Base-by-base conservation (phyloP, 176 grass and related monocot genomes). In the Otatea glauca region DNA sequence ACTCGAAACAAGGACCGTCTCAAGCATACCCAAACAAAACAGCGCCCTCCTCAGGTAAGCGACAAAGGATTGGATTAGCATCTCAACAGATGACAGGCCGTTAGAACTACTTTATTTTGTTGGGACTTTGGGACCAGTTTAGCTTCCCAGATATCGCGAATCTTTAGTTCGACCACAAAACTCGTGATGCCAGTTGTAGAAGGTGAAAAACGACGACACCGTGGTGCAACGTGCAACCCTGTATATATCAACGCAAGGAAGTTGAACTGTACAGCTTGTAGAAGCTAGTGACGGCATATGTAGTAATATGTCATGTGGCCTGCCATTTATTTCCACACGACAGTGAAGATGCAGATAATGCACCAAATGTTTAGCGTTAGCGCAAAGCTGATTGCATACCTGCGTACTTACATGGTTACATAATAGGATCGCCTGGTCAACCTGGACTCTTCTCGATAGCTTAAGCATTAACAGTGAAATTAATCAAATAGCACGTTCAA, bases 1-100 rank as follows among this genome's bases (percentile, higher is more conserved):
- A 39, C 38, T 68, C 37, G 54, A 56, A 81, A 68, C 50, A 63
- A 88, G 64, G 63, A 51, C 86, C 14, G 14, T 34, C 12, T 45
- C 21, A 5, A 24, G 4, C 72, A 38, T 11, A 48, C 9, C 24
- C 37, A 76, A 75, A 44, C 15, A 68, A 14, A 63, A 53, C 13
- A 1, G 16, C 35, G 1, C 1, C 65, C 5, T 4, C 58, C n/a
- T 61, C 58, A 61, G 12, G 23, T 7, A 43, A 9, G 3, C 32
- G 55, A 16, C 3, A 25, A 81, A 68, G 77, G 18, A 64, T 35
- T 41, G 45, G 62, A 21, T 38, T 27, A 21, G 44, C 69, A 10
- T 49, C 75, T 54, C 1, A 29, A 61, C 23, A 13, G 35, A 12
- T 44, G n/a, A 23, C 3, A n/a, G 2, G 32, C 39, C 4, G 29